phyloP scores from a whole-genome alignment of 2,329 filamentous ascomycete genomes.

The Zalaria obscura region DNA sequence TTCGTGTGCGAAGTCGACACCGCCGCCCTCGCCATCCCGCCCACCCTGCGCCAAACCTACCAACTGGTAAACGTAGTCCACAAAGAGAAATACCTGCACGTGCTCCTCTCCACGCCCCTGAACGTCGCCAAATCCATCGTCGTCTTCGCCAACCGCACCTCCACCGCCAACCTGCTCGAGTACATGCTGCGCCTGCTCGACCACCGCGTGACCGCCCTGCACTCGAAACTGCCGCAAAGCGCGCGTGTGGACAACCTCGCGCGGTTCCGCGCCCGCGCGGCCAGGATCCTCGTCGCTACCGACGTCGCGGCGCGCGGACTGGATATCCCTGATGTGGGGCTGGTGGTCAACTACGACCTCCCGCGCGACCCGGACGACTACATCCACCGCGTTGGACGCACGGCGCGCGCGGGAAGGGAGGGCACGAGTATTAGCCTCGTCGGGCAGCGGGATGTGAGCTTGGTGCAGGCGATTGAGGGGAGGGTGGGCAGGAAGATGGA shows the following conservation, averaged over 20 bases:
- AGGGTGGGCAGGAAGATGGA: constrained; percentile 70
- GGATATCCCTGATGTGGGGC: constrained; percentile 80
- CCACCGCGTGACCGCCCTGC: constrained; percentile 81
- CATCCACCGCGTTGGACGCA: constrained; percentile 90
- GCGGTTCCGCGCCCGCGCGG: constrained; percentile 78
- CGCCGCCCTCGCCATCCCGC: constrained; percentile 56
- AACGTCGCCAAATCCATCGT: constrained; percentile 70
- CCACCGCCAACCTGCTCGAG: constrained; percentile 78
- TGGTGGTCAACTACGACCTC: constrained; percentile 93
- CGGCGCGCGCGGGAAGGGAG: constrained; percentile 73
- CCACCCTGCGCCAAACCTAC: constrained; percentile 71
- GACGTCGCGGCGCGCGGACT: constrained; percentile 90
- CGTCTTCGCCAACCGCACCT: constrained; percentile 86
- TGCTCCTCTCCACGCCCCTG: constrained; percentile 63
- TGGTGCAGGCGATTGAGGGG: constrained; percentile 80
- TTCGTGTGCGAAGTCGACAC: constrained; percentile 85
- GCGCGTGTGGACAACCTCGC: constrained; percentile 79
- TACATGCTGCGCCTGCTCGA: constrained; percentile 73
- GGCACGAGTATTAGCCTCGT: constrained; percentile 80
- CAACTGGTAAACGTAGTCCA: constrained; percentile 81
- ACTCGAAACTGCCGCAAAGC: constrained; percentile 73
- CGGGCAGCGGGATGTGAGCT: constrained; percentile 80
- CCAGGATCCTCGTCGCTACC: constrained; percentile 82
- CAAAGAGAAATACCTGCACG: constrained; percentile 87
- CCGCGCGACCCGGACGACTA: constrained; percentile 96